These are phyloP conservation scores for Dactylella cylindrospora DNA, from an alignment of 2,329 filamentous ascomycete genomes.

Conservation along the genomic window DNA sequence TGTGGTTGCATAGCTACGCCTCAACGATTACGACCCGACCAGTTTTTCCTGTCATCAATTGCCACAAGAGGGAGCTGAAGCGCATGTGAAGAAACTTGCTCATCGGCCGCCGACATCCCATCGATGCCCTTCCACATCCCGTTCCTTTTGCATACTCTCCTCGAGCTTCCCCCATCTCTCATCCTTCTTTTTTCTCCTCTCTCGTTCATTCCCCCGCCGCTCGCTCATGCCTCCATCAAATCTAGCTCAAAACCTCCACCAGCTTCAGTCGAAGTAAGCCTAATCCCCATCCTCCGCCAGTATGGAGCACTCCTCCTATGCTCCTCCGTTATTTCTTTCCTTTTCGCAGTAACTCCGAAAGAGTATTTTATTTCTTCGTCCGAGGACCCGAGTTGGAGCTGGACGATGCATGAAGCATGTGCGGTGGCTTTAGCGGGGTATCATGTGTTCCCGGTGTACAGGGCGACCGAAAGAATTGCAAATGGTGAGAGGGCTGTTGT, in stretches of 20 bases:
- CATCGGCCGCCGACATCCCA: neutral
- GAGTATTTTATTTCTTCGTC: neutral
- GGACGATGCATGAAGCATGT: slow-evolving; percentile 13
- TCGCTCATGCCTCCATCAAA: neutral
- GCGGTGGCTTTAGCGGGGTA: slow-evolving; percentile 13
- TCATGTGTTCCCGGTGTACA: slow-evolving; percentile 17
- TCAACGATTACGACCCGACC: no score
- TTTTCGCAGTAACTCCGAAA: slow-evolving; percentile 16
- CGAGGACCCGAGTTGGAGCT: neutral
- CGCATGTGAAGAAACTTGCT: no score
- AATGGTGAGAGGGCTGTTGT: slow-evolving; percentile 14
- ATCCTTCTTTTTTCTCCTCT: slow-evolving; percentile 23
- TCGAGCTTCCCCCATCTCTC: slow-evolving; percentile 25
- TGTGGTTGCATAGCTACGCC: no score
- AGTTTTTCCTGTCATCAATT: no score
- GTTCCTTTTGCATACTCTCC: slow-evolving; percentile 23
- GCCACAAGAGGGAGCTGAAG: slow-evolving; percentile 57
- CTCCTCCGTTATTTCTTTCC: slow-evolving; percentile 17
- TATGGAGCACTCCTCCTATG: slow-evolving; percentile 29
- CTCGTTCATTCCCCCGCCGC: slow-evolving; percentile 8
- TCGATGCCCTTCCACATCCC: slow-evolving; percentile 5
- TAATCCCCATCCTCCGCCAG: slow-evolving; percentile 20
- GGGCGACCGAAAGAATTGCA: slow-evolving; percentile 14
- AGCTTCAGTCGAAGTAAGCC: neutral
- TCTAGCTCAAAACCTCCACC: neutral